phyloP scores from a whole-genome alignment of 1,284 basidiomycete genomes.

The Apiotrichum akiyoshidainum region DNA sequence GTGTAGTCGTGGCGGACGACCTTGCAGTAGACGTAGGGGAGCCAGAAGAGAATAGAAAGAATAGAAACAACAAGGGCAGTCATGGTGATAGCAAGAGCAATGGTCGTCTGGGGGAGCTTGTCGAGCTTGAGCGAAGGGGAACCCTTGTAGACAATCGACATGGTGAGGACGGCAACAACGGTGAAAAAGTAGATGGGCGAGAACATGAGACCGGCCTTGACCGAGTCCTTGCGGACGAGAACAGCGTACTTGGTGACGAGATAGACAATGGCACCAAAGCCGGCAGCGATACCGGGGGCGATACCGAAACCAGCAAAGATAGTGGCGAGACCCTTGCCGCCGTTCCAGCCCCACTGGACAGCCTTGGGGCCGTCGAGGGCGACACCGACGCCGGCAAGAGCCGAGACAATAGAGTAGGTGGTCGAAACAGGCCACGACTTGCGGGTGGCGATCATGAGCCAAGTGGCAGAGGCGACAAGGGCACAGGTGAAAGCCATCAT shows the following conservation, averaged over 20 bases:
- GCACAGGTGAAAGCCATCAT: slow-evolving; percentile 54
- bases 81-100: slow-evolving; percentile 51
- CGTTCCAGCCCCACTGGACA: slow-evolving; percentile 56
- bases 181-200: slow-evolving; percentile 53
- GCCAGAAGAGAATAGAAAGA: slow-evolving; percentile 53
- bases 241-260: slow-evolving; percentile 52
- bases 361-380: slow-evolving; percentile 50
- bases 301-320: slow-evolving; percentile 52
- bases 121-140: slow-evolving; percentile 50
- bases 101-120: slow-evolving; percentile 40
- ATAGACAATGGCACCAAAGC: slow-evolving; percentile 52
- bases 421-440: slow-evolving; percentile 53
- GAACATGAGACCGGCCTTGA: slow-evolving; percentile 41
- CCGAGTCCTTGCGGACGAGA: slow-evolving; percentile 47
- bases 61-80: slow-evolving; percentile 50
- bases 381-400: slow-evolving; percentile 54
- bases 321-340: slow-evolving; percentile 46
- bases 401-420: slow-evolving; percentile 53
- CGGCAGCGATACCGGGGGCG: slow-evolving; percentile 50
- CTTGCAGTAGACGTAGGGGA: slow-evolving; percentile 54
- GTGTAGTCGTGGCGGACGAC: slow-evolving; percentile 55
- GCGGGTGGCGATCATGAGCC: slow-evolving; percentile 52
- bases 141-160: slow-evolving; percentile 50
- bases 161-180: slow-evolving; percentile 43
- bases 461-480: slow-evolving; percentile 46